These are phyloP conservation scores for Pulveroboletus sp. DNA, from an alignment of 768 basidiomycete species.

Conservation along the genomic window DNA sequence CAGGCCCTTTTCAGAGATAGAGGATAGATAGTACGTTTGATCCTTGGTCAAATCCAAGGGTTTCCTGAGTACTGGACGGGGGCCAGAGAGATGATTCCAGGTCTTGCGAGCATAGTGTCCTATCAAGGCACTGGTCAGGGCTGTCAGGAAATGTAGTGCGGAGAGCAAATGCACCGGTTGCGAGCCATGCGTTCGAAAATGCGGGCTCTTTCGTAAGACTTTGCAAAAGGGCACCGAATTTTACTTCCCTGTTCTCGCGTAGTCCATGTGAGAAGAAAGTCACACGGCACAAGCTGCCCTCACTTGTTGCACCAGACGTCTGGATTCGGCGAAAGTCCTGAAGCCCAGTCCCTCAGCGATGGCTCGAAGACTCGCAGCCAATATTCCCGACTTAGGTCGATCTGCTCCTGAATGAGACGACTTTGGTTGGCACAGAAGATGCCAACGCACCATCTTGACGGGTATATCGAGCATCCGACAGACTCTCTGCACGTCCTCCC, in stretches of 20 bases:
- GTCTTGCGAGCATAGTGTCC: conserved; percentile 85
- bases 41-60: conserved; percentile 68
- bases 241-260: conserved; percentile 64
- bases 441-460: conserved; percentile 55
- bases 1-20: conserved; percentile 64
- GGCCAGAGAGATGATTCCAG: conserved; percentile 33
- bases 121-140: conserved; percentile 20
- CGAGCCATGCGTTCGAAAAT: conserved; percentile 58
- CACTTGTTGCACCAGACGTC: conserved; percentile 91
- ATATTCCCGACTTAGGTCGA: conserved; percentile 87
- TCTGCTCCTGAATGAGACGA: conserved; percentile 35
- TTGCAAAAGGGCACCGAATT: conserved; percentile 82
- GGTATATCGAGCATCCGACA: conserved; percentile 70
- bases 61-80: conserved; percentile 52
- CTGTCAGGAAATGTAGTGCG: neutral
- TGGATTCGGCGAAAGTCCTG: conserved; percentile 84
- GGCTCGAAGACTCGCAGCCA: conserved; percentile 93
- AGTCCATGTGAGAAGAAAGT: neutral
- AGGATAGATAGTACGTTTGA: conserved; percentile 88
- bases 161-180: conserved; percentile 57
- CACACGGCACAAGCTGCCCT: neutral
- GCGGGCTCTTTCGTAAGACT: conserved; percentile 39
- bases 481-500: conserved; percentile 83
- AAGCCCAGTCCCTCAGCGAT: conserved; percentile 70
- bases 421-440: neutral